These are phyloP conservation scores for Hypomyces perniciosus DNA, from an alignment of 2,329 filamentous ascomycete species.

Conservation along the genomic window DNA sequence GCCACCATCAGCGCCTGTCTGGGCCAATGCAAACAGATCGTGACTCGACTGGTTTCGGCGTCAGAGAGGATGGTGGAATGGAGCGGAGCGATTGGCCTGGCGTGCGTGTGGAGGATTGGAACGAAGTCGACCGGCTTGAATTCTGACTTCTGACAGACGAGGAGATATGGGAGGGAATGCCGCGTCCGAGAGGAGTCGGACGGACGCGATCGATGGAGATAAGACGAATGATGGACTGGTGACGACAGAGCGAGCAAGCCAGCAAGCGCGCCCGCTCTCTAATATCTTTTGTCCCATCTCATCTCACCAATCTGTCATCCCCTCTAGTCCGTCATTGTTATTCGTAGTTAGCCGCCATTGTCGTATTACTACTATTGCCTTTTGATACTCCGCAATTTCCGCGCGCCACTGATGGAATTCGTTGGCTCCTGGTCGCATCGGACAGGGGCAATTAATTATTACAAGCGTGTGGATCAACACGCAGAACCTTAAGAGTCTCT, in stretches of 20 bases:
- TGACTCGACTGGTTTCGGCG: constrained; percentile 11
- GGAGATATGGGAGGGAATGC: no score
- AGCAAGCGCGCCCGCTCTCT: no score
- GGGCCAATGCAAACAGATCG: constrained; percentile 4
- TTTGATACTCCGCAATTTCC: constrained; percentile 9
- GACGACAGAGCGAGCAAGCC: neutral
- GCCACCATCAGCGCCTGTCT: constrained; percentile 5
- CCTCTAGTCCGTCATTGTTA: neutral
- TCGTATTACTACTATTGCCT: neutral
- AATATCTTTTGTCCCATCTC: no score
- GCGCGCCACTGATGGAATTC: constrained; percentile 13
- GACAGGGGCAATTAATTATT: constrained; percentile 13
- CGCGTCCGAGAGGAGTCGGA: no score
- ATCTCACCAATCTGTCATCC: neutral
- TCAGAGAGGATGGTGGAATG: neutral
- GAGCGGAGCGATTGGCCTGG: neutral
- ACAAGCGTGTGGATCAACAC: neutral
- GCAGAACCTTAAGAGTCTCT: no score
- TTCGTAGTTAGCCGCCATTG: no score
- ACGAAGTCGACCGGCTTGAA: neutral
- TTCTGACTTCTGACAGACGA: neutral
- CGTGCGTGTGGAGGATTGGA: neutral
- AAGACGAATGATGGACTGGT: neutral
- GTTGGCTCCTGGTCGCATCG: constrained; percentile 3
- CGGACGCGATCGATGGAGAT: neutral